Base-by-base conservation (phyloP, 2,329 filamentous ascomycete species). In the Emericellopsis cladophorae region DNA sequence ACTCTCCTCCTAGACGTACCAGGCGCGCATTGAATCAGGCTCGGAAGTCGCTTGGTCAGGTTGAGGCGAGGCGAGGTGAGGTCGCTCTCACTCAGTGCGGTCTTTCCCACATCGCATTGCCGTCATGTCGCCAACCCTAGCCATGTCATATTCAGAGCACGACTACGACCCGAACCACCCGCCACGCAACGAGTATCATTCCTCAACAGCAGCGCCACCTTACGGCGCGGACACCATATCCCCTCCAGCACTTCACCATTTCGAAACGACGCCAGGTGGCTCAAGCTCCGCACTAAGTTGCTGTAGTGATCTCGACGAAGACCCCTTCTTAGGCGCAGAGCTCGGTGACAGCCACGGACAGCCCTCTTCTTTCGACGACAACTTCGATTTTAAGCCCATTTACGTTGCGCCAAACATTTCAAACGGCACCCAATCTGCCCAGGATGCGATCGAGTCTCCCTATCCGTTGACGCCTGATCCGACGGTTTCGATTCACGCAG, bases 401-500 rank as follows among this genome's bases (percentile, higher is more conserved):
- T 29, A 9, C 26, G 26, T 29, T 9, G 26, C 26, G 26, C 26
- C 26, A 29, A 29, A 7, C 26, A 12, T 7, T 29, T 29, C 26
- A 4, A 29, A 29, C 26, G 12, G 12, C 12, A 12, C 12, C 8
- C 26, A 29, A 29, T 12, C 26, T 12, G 26, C 26, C 26, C 26
- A 29, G 34, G 40, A 54, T 46, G 46, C 45, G 36, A 45, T 55
- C 48, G 51, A 47, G 40, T 46, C 50, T 24, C 43, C 49, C 24
- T 66, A 65, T 35, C 72, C 70, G 29, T 51, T 74, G 48, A 76
- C 70, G 45, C 72, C 72, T 22, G 65, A 68, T 39, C 66, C 66
- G 44, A 73, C 69, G 14, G 66, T 67, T 16, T 68, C 69, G 9
- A 53, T 71, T 9, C 60, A 67, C 45, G 60, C 63, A n/a, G 54